phyloP scores from a whole-genome alignment of 768 basidiomycete species.

The Lactifluus volemus region DNA sequence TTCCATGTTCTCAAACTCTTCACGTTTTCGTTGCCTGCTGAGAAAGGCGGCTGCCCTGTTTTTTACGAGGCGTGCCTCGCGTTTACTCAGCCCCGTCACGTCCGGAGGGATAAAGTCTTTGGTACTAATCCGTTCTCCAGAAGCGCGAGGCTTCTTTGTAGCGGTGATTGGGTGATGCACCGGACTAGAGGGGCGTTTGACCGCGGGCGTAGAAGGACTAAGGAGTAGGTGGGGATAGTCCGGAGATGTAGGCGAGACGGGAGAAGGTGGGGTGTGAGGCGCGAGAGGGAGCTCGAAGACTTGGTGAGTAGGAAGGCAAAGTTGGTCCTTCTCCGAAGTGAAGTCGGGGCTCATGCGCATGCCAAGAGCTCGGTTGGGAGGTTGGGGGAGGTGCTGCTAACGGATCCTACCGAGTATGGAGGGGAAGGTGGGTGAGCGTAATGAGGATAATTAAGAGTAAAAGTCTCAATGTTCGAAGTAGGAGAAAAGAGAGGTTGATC shows the following conservation, averaged over 20 bases:
- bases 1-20: constrained; percentile 90
- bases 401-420: constrained; percentile 36
- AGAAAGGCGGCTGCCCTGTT: constrained; percentile 90
- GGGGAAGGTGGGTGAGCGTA: constrained; percentile 31
- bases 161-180: constrained; percentile 19
- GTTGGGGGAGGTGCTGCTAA: constrained; percentile 24
- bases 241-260: constrained; percentile 26
- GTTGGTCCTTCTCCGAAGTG: constrained; percentile 35
- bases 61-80: constrained; percentile 86
- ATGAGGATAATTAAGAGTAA: constrained; percentile 20
- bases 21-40: constrained; percentile 82
- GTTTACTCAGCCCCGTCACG: constrained; percentile 80
- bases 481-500: constrained; percentile 37
- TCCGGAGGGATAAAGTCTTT: constrained; percentile 88
- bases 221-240: constrained; percentile 16
- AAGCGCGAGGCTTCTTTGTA: constrained; percentile 40
- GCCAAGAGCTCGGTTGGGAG: constrained; percentile 41
- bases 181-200: constrained; percentile 27
- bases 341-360: constrained; percentile 40
- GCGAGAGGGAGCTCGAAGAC: constrained; percentile 53
- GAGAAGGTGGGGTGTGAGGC: constrained; percentile 27
- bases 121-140: constrained; percentile 43
- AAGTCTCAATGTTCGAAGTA: constrained; percentile 29
- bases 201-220: constrained; percentile 8
- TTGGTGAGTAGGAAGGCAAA: constrained; percentile 63